Percentiles rank a stretch among this genome's conserved stretches.
Conservation (phyloP, 2,329 filamentous ascomycete genomes). For the Phyllosticta citrichinensis region DNA sequence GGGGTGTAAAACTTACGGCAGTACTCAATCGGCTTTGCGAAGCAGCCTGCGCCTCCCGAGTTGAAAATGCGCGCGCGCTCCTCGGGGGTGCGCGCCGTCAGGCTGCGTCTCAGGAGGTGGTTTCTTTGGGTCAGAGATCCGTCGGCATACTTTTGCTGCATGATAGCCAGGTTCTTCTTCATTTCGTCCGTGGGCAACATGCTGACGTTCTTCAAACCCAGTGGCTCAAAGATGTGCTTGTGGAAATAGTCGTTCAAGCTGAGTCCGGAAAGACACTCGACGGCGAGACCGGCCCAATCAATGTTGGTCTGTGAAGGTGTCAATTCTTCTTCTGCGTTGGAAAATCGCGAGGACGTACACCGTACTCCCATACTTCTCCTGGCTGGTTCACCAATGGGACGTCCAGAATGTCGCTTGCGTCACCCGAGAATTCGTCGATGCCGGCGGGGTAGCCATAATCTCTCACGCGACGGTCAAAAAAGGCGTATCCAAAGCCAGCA, state of each 20-base stretch:
- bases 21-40: slow-evolving; percentile 50
- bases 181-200: slow-evolving; percentile 49
- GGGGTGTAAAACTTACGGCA: slow-evolving; percentile 37
- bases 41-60: slow-evolving; percentile 53
- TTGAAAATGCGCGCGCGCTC: slow-evolving; percentile 42
- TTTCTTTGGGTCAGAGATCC: slow-evolving; percentile 32
- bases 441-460: slow-evolving; percentile 39
- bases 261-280: slow-evolving; percentile 35
- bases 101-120: slow-evolving; percentile 40
- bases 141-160: slow-evolving; percentile 43
- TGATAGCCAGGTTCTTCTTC: slow-evolving; percentile 45
- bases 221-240: slow-evolving; percentile 36
- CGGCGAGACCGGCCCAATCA: slow-evolving; percentile 40
- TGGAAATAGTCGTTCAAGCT: slow-evolving; percentile 37
- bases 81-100: slow-evolving; percentile 35
- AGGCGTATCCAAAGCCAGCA: slow-evolving; percentile 40
- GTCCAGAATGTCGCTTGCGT: slow-evolving; percentile 40
- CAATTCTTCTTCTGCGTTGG: not conserved
- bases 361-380: slow-evolving; percentile 51
- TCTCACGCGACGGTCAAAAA: slow-evolving; percentile 36
- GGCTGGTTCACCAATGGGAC: slow-evolving; percentile 53
- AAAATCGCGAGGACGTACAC: slow-evolving; percentile 17
- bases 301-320: slow-evolving; percentile 33
- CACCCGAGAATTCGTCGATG: slow-evolving; percentile 48
- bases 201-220: slow-evolving; percentile 40